These are phyloP conservation scores for Aleurites moluccanus DNA, from an alignment of 441 rosid species.

Conservation along the genomic window DNA sequence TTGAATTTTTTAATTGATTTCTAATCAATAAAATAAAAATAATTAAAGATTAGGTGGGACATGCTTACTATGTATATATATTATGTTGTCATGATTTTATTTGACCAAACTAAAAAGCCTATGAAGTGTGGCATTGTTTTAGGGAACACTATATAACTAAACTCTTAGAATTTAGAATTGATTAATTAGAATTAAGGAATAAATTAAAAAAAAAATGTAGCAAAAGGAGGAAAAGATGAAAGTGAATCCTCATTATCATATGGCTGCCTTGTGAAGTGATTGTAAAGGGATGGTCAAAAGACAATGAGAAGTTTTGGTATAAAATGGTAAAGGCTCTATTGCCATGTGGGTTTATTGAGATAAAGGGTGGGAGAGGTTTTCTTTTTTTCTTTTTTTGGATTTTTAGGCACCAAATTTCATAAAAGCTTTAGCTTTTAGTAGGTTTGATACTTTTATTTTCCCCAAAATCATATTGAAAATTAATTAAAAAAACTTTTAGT, in stretches of 20 bases:
- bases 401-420: no score
- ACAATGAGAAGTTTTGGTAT: background rate
- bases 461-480: no score
- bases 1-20: no score
- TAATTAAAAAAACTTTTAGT: no score
- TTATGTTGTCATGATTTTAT: no score
- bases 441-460: no score
- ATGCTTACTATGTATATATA: no score
- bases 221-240: background rate
- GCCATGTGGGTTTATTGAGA: slow-evolving; percentile 7
- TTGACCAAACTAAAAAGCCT: background rate
- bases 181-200: slow-evolving; percentile 2
- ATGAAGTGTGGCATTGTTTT: background rate
- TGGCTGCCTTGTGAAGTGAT: no score
- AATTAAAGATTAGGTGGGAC: no score
- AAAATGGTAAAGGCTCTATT: background rate
- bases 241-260: background rate
- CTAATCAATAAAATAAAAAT: no score
- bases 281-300: slow-evolving; percentile 6
- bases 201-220: background rate
- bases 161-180: background rate
- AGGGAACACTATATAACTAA: background rate
- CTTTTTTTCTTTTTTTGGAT: no score
- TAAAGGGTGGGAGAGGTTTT: background rate
- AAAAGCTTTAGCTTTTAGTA: no score